Evolutionary conservation across 176 grass and related monocot species (phyloP).

Genomic region (Hsuehochloa calcarea): DNA sequence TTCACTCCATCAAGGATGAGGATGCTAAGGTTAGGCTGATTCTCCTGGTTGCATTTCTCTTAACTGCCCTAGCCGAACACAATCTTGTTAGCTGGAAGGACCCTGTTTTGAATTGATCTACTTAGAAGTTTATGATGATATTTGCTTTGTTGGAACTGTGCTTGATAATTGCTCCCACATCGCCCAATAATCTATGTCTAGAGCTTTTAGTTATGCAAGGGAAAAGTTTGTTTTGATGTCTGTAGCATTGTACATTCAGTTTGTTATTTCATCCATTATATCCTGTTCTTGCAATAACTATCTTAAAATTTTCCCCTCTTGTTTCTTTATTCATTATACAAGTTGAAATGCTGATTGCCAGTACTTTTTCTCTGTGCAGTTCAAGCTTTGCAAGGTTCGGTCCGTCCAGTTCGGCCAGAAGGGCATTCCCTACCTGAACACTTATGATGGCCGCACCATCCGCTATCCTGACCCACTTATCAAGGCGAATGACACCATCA

Average conservation of each 20-base stretch:
- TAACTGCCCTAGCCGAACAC: not conserved
- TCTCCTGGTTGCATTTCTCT: not conserved
- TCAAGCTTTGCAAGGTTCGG: constrained; percentile 66
- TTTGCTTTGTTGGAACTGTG: not conserved
- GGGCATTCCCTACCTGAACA: constrained; percentile 63
- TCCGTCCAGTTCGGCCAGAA: constrained; percentile 66
- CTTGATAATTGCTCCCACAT: not conserved
- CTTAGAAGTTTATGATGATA: not conserved
- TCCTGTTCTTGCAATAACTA: not conserved
- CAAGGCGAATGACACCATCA: constrained; percentile 69
- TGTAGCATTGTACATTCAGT: not conserved
- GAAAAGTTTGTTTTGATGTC: not conserved
- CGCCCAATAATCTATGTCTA: not conserved
- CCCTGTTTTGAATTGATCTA: not conserved
- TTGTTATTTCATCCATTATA: not conserved
- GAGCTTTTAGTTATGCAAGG: not conserved
- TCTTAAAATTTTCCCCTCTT: not conserved
- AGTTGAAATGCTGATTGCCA: not conserved
- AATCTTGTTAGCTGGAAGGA: not conserved
- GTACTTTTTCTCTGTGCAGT: constrained; percentile 11
- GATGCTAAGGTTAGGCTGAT: too few species aligned
- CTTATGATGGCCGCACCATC: constrained; percentile 68
- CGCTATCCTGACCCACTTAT: constrained; percentile 64
- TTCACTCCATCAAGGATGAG: too few species aligned
- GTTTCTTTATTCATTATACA: not conserved